Evolutionary conservation across 345 rosid genomes (phyloP).

Genomic region (Psidium guajava): DNA sequence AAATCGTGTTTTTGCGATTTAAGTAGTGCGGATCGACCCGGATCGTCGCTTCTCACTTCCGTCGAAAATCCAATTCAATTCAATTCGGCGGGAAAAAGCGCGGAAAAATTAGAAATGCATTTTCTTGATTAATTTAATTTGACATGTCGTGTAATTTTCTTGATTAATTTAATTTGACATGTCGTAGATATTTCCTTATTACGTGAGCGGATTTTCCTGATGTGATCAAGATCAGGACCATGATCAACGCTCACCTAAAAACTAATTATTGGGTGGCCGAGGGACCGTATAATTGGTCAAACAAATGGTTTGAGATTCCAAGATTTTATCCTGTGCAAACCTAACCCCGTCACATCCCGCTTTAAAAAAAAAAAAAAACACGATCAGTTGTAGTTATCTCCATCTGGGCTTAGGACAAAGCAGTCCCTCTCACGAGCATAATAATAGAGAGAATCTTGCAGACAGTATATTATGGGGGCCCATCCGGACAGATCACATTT

Average conservation of each 20-base stretch:
- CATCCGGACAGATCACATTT: conserved; percentile 6
- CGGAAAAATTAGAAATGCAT: background rate
- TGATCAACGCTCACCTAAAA: background rate
- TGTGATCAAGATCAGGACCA: background rate
- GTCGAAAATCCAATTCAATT: background rate
- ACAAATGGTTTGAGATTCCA: background rate
- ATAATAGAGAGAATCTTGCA: conserved; percentile 50
- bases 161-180: background rate
- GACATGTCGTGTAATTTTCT: background rate
- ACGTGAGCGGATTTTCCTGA: background rate
- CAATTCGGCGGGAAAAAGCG: background rate
- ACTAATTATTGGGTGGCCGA: background rate
- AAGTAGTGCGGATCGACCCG: background rate
- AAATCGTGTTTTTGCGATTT: background rate
- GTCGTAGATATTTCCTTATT: background rate
- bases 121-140: background rate
- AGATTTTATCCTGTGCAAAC: conserved; percentile 8
- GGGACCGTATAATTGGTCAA: background rate
- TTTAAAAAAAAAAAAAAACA: conserved; percentile 10
- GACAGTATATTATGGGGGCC: conserved; percentile 22
- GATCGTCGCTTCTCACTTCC: background rate
- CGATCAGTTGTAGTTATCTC: conserved; percentile 9
- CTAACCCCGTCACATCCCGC: conserved; percentile 34
- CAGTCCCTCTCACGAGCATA: conserved; percentile 30
- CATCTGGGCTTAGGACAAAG: conserved; percentile 22